Percentiles rank a stretch among this genome's conserved stretches.
These are phyloP conservation scores for Fusarium vanettenii DNA, from an alignment of 2,329 filamentous ascomycete species.

Conservation along the genomic window DNA sequence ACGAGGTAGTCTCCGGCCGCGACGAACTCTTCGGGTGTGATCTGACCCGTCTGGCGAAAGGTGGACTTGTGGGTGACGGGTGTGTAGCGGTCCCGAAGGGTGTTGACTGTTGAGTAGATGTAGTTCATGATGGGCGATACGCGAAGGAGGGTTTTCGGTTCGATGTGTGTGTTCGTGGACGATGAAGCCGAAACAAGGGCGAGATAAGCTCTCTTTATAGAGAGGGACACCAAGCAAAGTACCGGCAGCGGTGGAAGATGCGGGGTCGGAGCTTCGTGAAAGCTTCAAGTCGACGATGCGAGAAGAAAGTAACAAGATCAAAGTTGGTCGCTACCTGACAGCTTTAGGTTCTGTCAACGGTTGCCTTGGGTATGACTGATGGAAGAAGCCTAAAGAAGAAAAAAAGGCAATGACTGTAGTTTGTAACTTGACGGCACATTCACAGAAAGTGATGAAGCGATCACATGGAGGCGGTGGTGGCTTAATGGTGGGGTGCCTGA, in stretches of 20 bases:
- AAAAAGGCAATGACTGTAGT: constrained; percentile 4
- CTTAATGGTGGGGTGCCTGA: constrained; percentile 25
- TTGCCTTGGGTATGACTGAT: constrained; percentile 28
- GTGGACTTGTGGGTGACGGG: constrained; percentile 91
- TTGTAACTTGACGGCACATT: background rate
- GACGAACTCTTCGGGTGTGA: constrained; percentile 97
- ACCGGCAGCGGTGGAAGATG: constrained; percentile 4
- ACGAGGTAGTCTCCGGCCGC: constrained; percentile 96
- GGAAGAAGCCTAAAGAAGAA: background rate
- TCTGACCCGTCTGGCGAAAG: constrained; percentile 92
- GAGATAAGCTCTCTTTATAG: background rate
- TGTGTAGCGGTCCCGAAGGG: constrained; percentile 89
- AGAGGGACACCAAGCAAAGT: background rate
- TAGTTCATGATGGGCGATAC: constrained; percentile 75
- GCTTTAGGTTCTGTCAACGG: background rate
- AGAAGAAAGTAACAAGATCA: background rate
- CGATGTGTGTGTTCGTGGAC: background rate
- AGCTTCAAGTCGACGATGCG: background rate
- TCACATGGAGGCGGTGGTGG: constrained; percentile 46
- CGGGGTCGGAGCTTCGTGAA: constrained; percentile 24
- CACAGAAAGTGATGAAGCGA: constrained; percentile 36
- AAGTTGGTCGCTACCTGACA: background rate
- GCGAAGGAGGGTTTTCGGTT: background rate
- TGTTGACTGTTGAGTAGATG: constrained; percentile 92
- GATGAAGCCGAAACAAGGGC: background rate